Evolutionary conservation across 371 early-diverging fungal species (phyloP).

Genomic region (Mortierella sp.): DNA sequence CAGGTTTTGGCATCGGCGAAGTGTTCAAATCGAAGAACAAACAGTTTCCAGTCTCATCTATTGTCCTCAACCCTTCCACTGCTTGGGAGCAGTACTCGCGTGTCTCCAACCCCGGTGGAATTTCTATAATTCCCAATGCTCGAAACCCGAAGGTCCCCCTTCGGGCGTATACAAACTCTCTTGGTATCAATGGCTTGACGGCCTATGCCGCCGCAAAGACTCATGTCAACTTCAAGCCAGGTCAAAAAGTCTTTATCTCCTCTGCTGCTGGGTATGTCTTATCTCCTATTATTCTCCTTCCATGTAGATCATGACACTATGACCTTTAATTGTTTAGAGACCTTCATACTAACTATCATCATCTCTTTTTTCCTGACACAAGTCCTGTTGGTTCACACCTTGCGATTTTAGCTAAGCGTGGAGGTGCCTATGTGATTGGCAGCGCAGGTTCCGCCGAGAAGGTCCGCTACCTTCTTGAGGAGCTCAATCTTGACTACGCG

Average conservation of each 20-base stretch:
- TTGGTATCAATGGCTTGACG: too few species aligned
- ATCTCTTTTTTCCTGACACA: background rate
- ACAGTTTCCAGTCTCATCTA: constrained; percentile 62
- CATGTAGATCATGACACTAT: too few species aligned
- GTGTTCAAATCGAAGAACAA: constrained; percentile 63
- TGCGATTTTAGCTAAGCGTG: constrained; percentile 57
- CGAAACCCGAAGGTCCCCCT: too few species aligned
- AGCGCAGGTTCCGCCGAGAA: constrained; percentile 57
- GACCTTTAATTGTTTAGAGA: background rate
- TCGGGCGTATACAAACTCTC: too few species aligned
- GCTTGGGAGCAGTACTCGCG: constrained; percentile 62
- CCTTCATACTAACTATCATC: background rate
- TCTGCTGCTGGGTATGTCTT: constrained; percentile 29
- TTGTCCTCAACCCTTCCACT: constrained; percentile 58
- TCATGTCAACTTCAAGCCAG: constrained; percentile 43
- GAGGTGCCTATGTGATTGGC: constrained; percentile 20
- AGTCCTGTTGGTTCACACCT: constrained; percentile 70
- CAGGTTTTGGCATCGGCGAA: constrained; percentile 63
- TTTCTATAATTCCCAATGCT: constrained; percentile 37
- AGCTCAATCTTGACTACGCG: constrained; percentile 61
- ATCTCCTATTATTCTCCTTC: background rate
- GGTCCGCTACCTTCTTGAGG: constrained; percentile 57
- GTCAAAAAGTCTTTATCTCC: constrained; percentile 23
- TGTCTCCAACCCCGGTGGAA: constrained; percentile 40
- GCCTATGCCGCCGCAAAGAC: too few species aligned